Percentiles rank a stretch among this genome's conserved stretches.
These are phyloP conservation scores for Stagonosporopsis rhizophila DNA, from an alignment of 2,329 filamentous ascomycete species.

Conservation along the genomic window DNA sequence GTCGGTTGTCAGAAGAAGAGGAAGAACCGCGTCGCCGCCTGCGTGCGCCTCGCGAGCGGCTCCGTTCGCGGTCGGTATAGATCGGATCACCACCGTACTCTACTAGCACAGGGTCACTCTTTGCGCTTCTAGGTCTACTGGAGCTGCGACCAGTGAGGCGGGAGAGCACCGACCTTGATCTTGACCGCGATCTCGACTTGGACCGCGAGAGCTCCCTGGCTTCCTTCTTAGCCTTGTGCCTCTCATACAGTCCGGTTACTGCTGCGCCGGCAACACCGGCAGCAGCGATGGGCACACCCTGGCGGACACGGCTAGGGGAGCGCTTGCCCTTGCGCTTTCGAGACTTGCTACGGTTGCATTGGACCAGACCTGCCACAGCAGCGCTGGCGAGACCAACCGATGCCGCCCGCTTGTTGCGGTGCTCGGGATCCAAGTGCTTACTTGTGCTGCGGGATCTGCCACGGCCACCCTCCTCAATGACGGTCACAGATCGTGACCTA, in stretches of 20 bases:
- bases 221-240: slow-evolving; percentile 66
- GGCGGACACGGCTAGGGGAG: slow-evolving; percentile 62
- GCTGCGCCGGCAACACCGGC: slow-evolving; percentile 68
- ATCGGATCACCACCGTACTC: slow-evolving; percentile 71
- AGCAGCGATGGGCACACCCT: slow-evolving; percentile 66
- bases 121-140: slow-evolving; percentile 52
- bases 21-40: slow-evolving; percentile 53
- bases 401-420: slow-evolving; percentile 66
- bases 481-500: slow-evolving; percentile 48
- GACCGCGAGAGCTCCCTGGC: slow-evolving; percentile 56
- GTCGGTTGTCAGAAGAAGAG: slow-evolving; percentile 50
- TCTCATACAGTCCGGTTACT: slow-evolving; percentile 68
- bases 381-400: slow-evolving; percentile 69
- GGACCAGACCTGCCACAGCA: slow-evolving; percentile 66
- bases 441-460: slow-evolving; percentile 53
- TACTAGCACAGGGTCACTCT: slow-evolving; percentile 62
- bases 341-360: slow-evolving; percentile 65
- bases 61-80: slow-evolving; percentile 56
- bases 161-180: slow-evolving; percentile 56
- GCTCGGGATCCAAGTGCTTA: slow-evolving; percentile 54
- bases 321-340: slow-evolving; percentile 60
- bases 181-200: slow-evolving; percentile 49
- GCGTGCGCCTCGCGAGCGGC: slow-evolving; percentile 44
- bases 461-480: slow-evolving; percentile 30
- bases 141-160: slow-evolving; percentile 45